A percentile compares a stretch with the other conserved stretches of the same genome.
These are phyloP conservation scores for Hymenoscyphus scutula DNA, from an alignment of 2,329 filamentous ascomycete genomes.

Conservation along the genomic window DNA sequence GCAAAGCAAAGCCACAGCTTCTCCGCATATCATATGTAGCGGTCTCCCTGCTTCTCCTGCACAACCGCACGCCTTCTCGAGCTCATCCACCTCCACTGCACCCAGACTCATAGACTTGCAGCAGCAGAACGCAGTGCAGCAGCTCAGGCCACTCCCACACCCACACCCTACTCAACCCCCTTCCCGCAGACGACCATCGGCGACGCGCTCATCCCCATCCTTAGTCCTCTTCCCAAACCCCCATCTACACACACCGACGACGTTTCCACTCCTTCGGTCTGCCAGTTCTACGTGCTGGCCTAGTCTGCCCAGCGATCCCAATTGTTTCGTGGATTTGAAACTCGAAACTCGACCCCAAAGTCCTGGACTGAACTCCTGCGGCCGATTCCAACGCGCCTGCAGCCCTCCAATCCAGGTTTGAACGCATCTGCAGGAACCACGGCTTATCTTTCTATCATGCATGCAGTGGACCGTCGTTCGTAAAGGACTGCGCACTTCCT, in stretches of 20 bases:
- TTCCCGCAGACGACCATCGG: slow-evolving; percentile 4
- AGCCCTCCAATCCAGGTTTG: slow-evolving; percentile 23
- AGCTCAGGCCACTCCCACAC: neutral
- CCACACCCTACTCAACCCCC: neutral
- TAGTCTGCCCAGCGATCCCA: neutral
- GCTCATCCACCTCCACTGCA: slow-evolving; percentile 1
- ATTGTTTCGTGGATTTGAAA: slow-evolving; percentile 5
- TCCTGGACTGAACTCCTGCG: slow-evolving; percentile 13
- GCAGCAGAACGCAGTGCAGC: neutral
- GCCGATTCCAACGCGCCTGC: slow-evolving; percentile 30
- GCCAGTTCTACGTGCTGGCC: neutral
- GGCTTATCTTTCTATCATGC: slow-evolving; percentile 41
- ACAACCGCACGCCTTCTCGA: neutral
- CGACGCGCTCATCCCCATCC: slow-evolving; percentile 5
- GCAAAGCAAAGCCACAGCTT: neutral
- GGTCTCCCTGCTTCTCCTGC: slow-evolving; percentile 1
- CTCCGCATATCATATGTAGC: slow-evolving; percentile 5
- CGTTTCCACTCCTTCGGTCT: neutral
- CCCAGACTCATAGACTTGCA: neutral
- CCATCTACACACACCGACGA: slow-evolving; percentile 1
- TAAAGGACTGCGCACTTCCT: slow-evolving; percentile 31
- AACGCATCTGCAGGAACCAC: slow-evolving; percentile 32
- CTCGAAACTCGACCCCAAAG: slow-evolving; percentile 2
- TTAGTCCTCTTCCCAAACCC: slow-evolving; percentile 2
- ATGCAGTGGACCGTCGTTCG: slow-evolving; percentile 36